Evolutionary conservation across 2,329 filamentous ascomycete genomes (phyloP), one percentile per base, ranked within the genome.

Genomic region (Rutstroemia sp.): DNA sequence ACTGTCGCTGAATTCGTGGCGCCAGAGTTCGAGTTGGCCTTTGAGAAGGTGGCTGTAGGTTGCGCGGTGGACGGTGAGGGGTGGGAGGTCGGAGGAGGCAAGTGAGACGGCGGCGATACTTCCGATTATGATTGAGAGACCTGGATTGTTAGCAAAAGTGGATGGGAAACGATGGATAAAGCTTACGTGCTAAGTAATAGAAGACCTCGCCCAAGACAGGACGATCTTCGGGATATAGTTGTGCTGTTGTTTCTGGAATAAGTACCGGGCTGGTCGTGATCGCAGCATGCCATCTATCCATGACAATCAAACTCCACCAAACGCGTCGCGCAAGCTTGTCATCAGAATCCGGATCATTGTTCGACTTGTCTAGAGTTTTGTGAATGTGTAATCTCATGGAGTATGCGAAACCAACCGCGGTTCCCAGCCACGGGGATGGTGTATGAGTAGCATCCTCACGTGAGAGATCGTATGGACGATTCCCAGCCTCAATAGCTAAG

Each of bases 241-340:
- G 78, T 6, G 84, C 77, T 52, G 76, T 81, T 58, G 80, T 77
- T 61, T 87, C 80, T 1, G 80, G 81, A 57, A 90, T 82, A 57
- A 84, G 75, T 12, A 82, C 64, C 3, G 84, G 82, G 59, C 78
- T 82, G 12, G 80, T 82, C 4, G 80, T 85, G 21, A 82, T 83
- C n/a, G 83, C 78, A 4, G 87, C 83, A 66, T 88, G 82, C 84
- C 85, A 90, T 16, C 86, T 79, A 65, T 90, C 87, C 60, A 90
- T 78, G 60, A 87, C 77, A 47, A 89, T 79, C 36, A 90, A 72
- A 14, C 82, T 81, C 83, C 84, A 89, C 87, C 87, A 90, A 17
- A 85, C 78, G 45, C 84, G 78, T 51, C 84, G 74, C 1, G 78
- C 78, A 4, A 89, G 72, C 17, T 81, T 80, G 50, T 84, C 81